phyloP scores from a whole-genome alignment of 2,329 filamentous ascomycete species.

The Teratosphaeria epicoccoides region DNA sequence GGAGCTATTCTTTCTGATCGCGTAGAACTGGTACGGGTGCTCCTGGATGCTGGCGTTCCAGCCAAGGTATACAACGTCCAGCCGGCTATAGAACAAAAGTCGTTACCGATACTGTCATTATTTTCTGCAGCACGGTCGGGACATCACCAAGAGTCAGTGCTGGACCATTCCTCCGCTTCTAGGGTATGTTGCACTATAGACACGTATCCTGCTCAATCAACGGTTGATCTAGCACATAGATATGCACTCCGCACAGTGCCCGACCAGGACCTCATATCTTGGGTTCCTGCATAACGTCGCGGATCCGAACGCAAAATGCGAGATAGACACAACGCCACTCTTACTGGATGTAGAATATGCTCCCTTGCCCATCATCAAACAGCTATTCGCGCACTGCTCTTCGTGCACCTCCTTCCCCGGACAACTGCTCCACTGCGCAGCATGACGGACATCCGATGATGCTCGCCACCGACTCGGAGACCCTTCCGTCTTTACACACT shows the following conservation, averaged over 20 bases:
- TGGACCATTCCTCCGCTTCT: conserved; percentile 4
- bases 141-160: conserved; percentile 4
- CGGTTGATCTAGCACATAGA: conserved; percentile 1
- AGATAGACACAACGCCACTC: conserved; percentile 9
- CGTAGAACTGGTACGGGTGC: conserved; percentile 1
- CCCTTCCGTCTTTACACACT: too few relatives aligned
- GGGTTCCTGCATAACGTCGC: conserved; percentile 8
- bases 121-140: conserved; percentile 2
- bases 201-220: too few relatives aligned
- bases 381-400: conserved; percentile 4
- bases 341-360: conserved; percentile 5
- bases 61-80: not conserved
- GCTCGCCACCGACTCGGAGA: too few relatives aligned
- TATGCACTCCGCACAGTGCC: not conserved
- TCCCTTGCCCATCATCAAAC: conserved; percentile 5
- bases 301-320: conserved; percentile 10
- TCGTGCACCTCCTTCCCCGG: conserved; percentile 1
- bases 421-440: conserved; percentile 8
- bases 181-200: not conserved
- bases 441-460: conserved; percentile 4
- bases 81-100: conserved; percentile 1
- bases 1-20: conserved; percentile 1
- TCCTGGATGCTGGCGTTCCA: conserved; percentile 1
- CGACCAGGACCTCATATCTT: conserved; percentile 2
- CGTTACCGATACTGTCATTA: conserved; percentile 1